Conservation (phyloP, 2,329 filamentous ascomycete species). For the Neoarthrinium moseri region DNA sequence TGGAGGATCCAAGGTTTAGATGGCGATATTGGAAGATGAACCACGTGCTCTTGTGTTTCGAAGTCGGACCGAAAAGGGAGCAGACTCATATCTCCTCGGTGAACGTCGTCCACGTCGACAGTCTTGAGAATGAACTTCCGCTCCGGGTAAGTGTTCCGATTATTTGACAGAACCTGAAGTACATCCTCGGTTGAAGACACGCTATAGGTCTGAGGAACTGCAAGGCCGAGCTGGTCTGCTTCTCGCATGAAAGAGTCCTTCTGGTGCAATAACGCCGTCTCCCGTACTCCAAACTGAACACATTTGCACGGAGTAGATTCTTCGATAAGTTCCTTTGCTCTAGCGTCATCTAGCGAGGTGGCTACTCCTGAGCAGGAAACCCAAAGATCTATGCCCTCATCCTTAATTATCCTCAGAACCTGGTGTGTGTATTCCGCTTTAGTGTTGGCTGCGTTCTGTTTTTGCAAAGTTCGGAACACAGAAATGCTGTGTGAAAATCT, state of each 20-base stretch:
- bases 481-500: slow-evolving; percentile 57
- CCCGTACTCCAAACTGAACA: slow-evolving; percentile 59
- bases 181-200: slow-evolving; percentile 54
- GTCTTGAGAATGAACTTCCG: slow-evolving; percentile 65
- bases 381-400: slow-evolving; percentile 68
- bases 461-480: slow-evolving; percentile 49
- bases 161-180: slow-evolving; percentile 46
- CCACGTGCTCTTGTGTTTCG: slow-evolving; percentile 55
- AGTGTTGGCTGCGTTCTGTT: slow-evolving; percentile 18
- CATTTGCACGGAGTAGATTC: slow-evolving; percentile 56
- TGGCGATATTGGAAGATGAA: slow-evolving; percentile 51
- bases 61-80: slow-evolving; percentile 54
- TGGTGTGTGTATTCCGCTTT: slow-evolving; percentile 51
- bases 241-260: slow-evolving; percentile 65
- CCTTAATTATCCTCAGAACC: slow-evolving; percentile 56
- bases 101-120: slow-evolving; percentile 59
- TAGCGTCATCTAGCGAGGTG: slow-evolving; percentile 64
- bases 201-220: slow-evolving; percentile 48
- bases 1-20: slow-evolving; percentile 65
- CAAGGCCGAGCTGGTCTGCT: slow-evolving; percentile 51
- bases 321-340: slow-evolving; percentile 62
- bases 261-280: slow-evolving; percentile 59
- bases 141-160: slow-evolving; percentile 18
- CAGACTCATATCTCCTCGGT: slow-evolving; percentile 61
- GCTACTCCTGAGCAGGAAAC: slow-evolving; percentile 70